phyloP scores from a whole-genome alignment of 352 stramenopile species.

The Detonula confervacea region DNA sequence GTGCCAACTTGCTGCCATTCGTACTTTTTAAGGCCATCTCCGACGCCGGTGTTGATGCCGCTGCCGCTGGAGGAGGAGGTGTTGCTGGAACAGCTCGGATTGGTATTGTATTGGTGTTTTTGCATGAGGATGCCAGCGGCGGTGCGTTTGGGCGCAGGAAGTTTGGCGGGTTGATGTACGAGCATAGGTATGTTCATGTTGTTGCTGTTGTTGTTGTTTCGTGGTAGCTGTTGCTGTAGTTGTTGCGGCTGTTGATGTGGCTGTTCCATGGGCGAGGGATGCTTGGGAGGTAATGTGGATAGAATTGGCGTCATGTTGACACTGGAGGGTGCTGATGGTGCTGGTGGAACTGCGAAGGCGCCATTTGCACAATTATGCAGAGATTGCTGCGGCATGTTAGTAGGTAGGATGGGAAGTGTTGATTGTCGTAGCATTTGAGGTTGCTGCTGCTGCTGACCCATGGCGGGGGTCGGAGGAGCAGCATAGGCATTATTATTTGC shows the following conservation, averaged over 20 bases:
- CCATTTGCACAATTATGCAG: too few species aligned
- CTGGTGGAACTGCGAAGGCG: too few species aligned
- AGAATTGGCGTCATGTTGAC: too few species aligned
- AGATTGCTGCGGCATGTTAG: too few species aligned
- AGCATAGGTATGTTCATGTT: neutral
- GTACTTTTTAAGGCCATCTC: too few species aligned
- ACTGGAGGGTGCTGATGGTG: too few species aligned
- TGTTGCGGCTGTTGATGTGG: neutral
- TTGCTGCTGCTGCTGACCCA: neutral
- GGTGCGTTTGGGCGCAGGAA: neutral
- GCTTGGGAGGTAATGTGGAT: neutral
- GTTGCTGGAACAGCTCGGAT: neutral
- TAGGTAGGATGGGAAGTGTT: neutral
- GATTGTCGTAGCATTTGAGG: neutral
- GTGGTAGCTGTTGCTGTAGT: neutral
- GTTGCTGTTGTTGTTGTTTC: neutral
- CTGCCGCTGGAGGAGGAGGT: neutral
- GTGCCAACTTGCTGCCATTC: neutral
- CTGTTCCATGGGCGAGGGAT: neutral
- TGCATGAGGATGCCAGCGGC: too few species aligned
- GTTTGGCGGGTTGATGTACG: neutral
- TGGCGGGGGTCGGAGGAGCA: neutral
- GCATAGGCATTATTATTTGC: neutral
- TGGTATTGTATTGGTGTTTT: neutral
- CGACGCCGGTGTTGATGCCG: too few species aligned